These are phyloP conservation scores for Pseudogymnoascus sp. DNA, from an alignment of 2,329 filamentous ascomycete genomes.

Conservation along the genomic window DNA sequence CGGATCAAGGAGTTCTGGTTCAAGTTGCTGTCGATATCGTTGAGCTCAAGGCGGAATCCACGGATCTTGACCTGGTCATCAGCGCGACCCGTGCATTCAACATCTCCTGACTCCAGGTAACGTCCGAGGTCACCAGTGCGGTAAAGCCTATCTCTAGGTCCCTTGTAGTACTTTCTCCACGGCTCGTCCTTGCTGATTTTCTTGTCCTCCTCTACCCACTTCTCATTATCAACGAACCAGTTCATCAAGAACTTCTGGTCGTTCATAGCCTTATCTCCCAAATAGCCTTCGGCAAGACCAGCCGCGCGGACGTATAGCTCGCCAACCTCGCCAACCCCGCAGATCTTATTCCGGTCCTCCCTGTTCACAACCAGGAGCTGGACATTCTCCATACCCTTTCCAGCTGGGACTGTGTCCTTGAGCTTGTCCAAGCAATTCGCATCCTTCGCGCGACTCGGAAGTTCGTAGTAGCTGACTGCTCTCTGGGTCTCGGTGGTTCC, in stretches of 20 bases:
- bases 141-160: slow-evolving; percentile 79
- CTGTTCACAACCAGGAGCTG: slow-evolving; percentile 79
- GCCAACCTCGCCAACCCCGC: slow-evolving; percentile 71
- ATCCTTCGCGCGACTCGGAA: slow-evolving; percentile 58
- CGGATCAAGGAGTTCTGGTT: slow-evolving; percentile 66
- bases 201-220: slow-evolving; percentile 35
- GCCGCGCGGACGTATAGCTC: slow-evolving; percentile 77
- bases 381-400: slow-evolving; percentile 79
- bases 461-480: slow-evolving; percentile 74
- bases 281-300: slow-evolving; percentile 75
- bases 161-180: slow-evolving; percentile 72
- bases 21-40: slow-evolving; percentile 82
- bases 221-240: slow-evolving; percentile 29
- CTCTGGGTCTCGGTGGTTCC: slow-evolving; percentile 81
- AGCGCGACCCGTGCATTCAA: slow-evolving; percentile 69
- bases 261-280: slow-evolving; percentile 30
- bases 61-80: slow-evolving; percentile 94
- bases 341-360: slow-evolving; percentile 56
- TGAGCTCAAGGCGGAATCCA: slow-evolving; percentile 89
- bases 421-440: slow-evolving; percentile 55
- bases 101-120: slow-evolving; percentile 59
- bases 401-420: slow-evolving; percentile 73
- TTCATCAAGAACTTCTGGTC: slow-evolving; percentile 27
- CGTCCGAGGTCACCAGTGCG: slow-evolving; percentile 78
- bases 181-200: slow-evolving; percentile 60